Percentiles rank a stretch among this genome's conserved stretches.
Evolutionary conservation across 208 protist genomes (phyloP).

Genomic region (Trypanosoma grayi): DNA sequence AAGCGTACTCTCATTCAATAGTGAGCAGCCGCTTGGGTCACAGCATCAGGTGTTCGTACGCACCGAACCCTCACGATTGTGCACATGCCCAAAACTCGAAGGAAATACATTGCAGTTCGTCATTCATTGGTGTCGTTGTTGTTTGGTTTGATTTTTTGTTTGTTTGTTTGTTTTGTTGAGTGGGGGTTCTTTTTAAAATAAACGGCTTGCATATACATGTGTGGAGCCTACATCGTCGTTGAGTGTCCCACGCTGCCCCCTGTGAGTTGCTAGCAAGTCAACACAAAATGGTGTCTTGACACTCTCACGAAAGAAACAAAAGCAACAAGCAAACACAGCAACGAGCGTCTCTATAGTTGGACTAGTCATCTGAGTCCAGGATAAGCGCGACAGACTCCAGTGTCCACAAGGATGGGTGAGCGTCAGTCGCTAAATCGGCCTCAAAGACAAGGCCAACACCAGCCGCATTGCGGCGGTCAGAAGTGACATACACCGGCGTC

Average conservation of each 20-base stretch:
- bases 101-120: no score
- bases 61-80: no score
- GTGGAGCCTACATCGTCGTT: background rate
- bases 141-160: no score
- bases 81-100: no score
- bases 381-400: conserved; percentile 95
- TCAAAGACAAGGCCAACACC: conserved; percentile 98
- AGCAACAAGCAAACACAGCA: background rate
- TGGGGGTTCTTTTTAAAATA: background rate
- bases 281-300: background rate
- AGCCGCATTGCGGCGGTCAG: conserved; percentile 94
- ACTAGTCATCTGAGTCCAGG: conserved; percentile 92
- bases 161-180: background rate
- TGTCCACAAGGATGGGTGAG: conserved; percentile 96
- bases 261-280: no score
- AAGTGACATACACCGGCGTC: conserved; percentile 99
- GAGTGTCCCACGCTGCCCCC: background rate
- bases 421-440: conserved; percentile 92
- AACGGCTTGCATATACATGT: background rate
- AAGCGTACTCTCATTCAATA: background rate
- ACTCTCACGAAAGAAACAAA: background rate
- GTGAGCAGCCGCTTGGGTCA: no score
- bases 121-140: no score
- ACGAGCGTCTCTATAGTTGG: background rate
- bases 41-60: no score